These are phyloP conservation scores for Cylindrodendrum hubeiense DNA, from an alignment of 2,329 filamentous ascomycete species.

Conservation along the genomic window DNA sequence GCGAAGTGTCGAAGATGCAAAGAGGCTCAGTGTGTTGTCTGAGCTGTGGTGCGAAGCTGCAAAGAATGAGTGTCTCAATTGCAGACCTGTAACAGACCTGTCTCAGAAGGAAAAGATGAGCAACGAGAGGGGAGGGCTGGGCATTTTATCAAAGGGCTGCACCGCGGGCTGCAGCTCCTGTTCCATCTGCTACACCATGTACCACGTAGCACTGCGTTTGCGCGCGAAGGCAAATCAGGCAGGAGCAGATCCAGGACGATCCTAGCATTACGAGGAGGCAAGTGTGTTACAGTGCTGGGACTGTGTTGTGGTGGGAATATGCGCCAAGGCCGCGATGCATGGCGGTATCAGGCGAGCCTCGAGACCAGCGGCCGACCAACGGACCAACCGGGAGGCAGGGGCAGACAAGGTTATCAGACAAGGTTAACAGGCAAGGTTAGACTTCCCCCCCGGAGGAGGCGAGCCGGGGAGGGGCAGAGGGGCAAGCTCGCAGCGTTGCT, in stretches of 20 bases:
- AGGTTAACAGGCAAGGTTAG: too few species aligned
- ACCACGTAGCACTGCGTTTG: slow-evolving; percentile 12
- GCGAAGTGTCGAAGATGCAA: too few species aligned
- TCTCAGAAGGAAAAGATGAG: background rate
- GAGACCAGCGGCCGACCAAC: background rate
- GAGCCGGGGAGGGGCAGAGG: too few species aligned
- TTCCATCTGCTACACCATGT: too few species aligned
- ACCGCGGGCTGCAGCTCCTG: too few species aligned
- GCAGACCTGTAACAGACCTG: background rate
- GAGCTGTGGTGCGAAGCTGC: background rate
- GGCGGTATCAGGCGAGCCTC: slow-evolving; percentile 1
- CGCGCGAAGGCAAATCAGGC: slow-evolving; percentile 40
- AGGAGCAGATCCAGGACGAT: slow-evolving; percentile 35
- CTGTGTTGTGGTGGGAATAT: slow-evolving; percentile 1
- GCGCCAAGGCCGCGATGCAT: background rate
- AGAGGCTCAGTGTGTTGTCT: too few species aligned
- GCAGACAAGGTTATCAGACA: too few species aligned
- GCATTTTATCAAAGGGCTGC: slow-evolving; percentile 9
- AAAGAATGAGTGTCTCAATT: background rate
- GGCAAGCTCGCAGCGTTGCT: too few species aligned
- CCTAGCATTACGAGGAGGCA: slow-evolving; percentile 1
- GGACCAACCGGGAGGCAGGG: background rate
- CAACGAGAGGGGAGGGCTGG: background rate
- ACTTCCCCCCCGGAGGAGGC: too few species aligned
- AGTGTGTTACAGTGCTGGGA: background rate